A percentile compares a stretch with the other conserved stretches of the same genome.
Conservation (phyloP, 2,329 filamentous ascomycete genomes). For the Pyrenophora seminiperda region DNA sequence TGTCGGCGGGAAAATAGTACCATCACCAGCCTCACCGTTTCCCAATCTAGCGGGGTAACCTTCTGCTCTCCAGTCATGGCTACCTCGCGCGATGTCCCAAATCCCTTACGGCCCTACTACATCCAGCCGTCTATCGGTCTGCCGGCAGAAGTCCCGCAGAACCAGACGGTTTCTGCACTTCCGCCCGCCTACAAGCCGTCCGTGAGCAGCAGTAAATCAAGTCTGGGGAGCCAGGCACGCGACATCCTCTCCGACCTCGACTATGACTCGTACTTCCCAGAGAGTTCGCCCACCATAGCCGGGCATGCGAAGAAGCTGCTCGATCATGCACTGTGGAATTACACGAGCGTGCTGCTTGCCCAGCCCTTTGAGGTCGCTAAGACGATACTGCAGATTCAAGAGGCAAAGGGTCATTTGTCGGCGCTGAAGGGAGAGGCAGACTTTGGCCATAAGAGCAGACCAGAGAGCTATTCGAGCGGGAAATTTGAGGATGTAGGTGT, state of each 20-base stretch:
- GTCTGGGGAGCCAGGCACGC: constrained; percentile 69
- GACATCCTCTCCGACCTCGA: constrained; percentile 89
- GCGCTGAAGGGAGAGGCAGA: constrained; percentile 27
- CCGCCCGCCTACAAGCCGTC: constrained; percentile 41
- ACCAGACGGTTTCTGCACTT: constrained; percentile 34
- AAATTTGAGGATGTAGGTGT: constrained; percentile 43
- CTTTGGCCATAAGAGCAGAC: constrained; percentile 30
- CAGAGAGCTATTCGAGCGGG: constrained; percentile 40
- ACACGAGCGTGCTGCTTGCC: constrained; percentile 83
- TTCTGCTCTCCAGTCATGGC: constrained; percentile 38
- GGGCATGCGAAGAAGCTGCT: constrained; percentile 77
- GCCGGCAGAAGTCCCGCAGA: constrained; percentile 53
- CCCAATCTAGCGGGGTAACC: constrained; percentile 6
- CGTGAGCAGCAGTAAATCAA: constrained; percentile 55
- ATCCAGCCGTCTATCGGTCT: constrained; percentile 71
- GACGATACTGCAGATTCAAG: constrained; percentile 80
- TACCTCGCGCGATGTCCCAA: constrained; percentile 56
- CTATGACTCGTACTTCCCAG: constrained; percentile 84
- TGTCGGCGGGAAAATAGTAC: not conserved
- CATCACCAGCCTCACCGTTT: constrained; percentile 2
- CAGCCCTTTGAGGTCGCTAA: constrained; percentile 98
- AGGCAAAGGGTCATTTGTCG: constrained; percentile 49
- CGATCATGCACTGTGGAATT: constrained; percentile 89
- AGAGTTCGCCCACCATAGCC: constrained; percentile 70
- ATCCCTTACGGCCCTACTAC: constrained; percentile 73